These are phyloP conservation scores for Xylariaceae sp. DNA, from an alignment of 2,329 filamentous ascomycete genomes.

Conservation along the genomic window DNA sequence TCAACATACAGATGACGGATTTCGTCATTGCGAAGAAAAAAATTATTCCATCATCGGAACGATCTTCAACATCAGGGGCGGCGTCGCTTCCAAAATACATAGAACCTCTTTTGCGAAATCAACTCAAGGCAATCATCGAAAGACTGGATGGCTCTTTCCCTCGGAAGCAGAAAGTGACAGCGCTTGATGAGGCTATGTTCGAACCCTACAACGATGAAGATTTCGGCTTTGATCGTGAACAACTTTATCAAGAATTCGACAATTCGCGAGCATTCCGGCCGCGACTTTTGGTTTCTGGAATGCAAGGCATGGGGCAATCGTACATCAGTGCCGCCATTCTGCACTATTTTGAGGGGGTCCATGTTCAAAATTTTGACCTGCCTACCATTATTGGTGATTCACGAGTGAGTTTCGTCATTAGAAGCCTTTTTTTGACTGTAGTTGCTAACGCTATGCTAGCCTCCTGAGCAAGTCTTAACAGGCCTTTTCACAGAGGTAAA, in stretches of 20 bases:
- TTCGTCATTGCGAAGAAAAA: conserved; percentile 98
- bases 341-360: conserved; percentile 89
- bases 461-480: conserved; percentile 86
- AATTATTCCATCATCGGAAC: conserved; percentile 92
- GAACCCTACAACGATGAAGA: conserved; percentile 84
- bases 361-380: conserved; percentile 94
- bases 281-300: conserved; percentile 81
- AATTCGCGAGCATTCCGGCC: conserved; percentile 87
- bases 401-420: conserved; percentile 59
- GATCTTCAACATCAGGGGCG: conserved; percentile 84
- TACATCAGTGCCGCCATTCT: conserved; percentile 86
- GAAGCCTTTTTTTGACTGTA: conserved; percentile 12
- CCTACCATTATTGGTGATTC: conserved; percentile 85
- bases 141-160: conserved; percentile 80
- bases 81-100: conserved; percentile 79
- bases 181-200: conserved; percentile 91
- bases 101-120: conserved; percentile 78
- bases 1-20: conserved; percentile 87
- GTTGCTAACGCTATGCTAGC: conserved; percentile 48
- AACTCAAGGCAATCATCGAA: conserved; percentile 71
- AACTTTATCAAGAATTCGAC: conserved; percentile 78
- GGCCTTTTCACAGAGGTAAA: conserved; percentile 91
- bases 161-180: conserved; percentile 83
- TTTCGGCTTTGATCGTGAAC: conserved; percentile 84
- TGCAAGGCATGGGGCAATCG: conserved; percentile 88